phyloP scores from a whole-genome alignment of 148 eudicot species.

The Tetragonia tetragonoides region DNA sequence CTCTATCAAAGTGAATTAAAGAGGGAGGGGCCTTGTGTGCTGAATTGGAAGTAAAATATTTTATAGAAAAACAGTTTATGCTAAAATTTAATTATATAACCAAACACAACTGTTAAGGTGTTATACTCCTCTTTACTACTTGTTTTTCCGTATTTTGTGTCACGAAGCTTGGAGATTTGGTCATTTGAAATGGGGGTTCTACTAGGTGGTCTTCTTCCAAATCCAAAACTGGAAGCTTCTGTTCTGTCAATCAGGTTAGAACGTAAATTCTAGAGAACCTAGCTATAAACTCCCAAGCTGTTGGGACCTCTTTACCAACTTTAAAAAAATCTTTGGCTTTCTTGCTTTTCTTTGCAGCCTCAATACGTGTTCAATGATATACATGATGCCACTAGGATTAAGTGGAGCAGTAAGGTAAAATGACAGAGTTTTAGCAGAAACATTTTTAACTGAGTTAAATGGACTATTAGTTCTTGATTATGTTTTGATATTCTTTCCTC shows the following conservation, averaged over 20 bases:
- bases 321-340: no score
- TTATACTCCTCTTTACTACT: background rate
- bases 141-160: background rate
- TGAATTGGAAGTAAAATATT: no score
- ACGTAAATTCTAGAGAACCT: background rate
- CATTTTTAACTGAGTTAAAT: no score
- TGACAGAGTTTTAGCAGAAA: background rate
- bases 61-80: no score
- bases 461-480: background rate
- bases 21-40: background rate
- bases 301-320: no score
- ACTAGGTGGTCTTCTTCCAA: conserved; percentile 20
- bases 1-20: background rate
- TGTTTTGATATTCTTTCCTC: background rate
- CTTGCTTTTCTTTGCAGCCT: conserved; percentile 14
- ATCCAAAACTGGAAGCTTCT: conserved; percentile 29
- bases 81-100: no score
- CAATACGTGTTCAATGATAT: conserved; percentile 19
- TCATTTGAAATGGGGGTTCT: conserved; percentile 31
- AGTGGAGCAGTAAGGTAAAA: conserved; percentile 28
- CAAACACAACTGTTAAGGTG: background rate
- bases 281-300: no score
- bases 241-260: conserved; percentile 26
- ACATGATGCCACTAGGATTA: conserved; percentile 26
- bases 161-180: conserved; percentile 24